A percentile compares a stretch with the other conserved stretches of the same genome.
These are phyloP conservation scores for Claviceps sp. DNA, from an alignment of 2,329 filamentous ascomycete genomes.

Conservation along the genomic window DNA sequence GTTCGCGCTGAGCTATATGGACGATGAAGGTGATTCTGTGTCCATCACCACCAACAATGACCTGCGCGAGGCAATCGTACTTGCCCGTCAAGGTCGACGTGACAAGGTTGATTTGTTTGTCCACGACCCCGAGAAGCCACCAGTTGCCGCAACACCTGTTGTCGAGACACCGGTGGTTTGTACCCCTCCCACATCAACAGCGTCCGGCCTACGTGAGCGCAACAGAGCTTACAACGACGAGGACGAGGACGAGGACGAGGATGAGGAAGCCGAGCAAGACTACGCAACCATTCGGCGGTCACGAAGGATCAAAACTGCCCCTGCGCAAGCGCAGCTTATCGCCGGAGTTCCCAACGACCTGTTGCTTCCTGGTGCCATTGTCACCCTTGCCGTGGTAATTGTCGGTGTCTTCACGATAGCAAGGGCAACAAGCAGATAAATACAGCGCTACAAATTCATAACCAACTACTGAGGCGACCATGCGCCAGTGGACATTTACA, in stretches of 20 bases:
- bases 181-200: conserved; percentile 36
- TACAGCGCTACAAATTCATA: conserved; percentile 6
- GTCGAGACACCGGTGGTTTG: conserved; percentile 25
- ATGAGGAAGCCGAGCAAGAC: conserved; percentile 40
- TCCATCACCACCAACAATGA: conserved; percentile 95
- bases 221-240: conserved; percentile 35
- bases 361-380: conserved; percentile 83
- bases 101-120: conserved; percentile 98
- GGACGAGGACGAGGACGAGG: conserved; percentile 37
- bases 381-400: conserved; percentile 89
- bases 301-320: conserved; percentile 23
- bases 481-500: conserved; percentile 18
- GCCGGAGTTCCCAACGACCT: conserved; percentile 88
- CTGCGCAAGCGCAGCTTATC: conserved; percentile 63
- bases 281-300: conserved; percentile 32
- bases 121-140: conserved; percentile 83
- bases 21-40: conserved; percentile 92
- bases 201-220: conserved; percentile 35
- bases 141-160: conserved; percentile 49
- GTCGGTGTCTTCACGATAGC: conserved; percentile 84
- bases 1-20: conserved; percentile 88
- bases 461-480: conserved; percentile 23
- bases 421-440: conserved; percentile 45
- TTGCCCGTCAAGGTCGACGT: conserved; percentile 61
- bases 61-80: conserved; percentile 73